phyloP scores from a whole-genome alignment of 352 stramenopile genomes.

The Achlya hypogyna region DNA sequence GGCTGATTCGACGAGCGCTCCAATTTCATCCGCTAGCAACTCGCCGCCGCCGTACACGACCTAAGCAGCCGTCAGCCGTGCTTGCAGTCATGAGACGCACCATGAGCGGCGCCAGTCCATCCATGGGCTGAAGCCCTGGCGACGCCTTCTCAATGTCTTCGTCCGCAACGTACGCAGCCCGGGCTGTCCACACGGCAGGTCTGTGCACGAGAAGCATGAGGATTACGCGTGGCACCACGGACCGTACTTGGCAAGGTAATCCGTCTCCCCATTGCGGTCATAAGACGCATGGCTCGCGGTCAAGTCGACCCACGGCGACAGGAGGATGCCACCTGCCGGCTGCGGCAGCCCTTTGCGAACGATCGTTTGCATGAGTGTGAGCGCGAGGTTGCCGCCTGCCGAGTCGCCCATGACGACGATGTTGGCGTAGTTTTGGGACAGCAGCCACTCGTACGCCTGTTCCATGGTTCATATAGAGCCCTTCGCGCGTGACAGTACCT shows the following conservation, averaged over 20 bases:
- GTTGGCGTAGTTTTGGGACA: conserved; percentile 6
- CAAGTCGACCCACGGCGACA: conserved; percentile 17
- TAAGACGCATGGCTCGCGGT: conserved; percentile 1
- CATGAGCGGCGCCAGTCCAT: conserved; percentile 8
- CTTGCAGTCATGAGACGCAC: background rate
- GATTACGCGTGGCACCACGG: background rate
- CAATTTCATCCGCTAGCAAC: background rate
- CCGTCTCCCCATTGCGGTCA: background rate
- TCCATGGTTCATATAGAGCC: background rate
- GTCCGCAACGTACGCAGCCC: conserved; percentile 1
- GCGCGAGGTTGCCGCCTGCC: conserved; percentile 8
- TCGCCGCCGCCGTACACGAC: background rate
- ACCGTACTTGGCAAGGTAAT: conserved; percentile 12
- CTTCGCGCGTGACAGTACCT: background rate
- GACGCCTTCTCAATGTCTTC: conserved; percentile 10
- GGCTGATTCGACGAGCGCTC: background rate
- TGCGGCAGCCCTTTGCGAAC: background rate
- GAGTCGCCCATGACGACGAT: conserved; percentile 17
- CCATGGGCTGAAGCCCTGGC: conserved; percentile 6
- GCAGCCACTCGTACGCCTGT: conserved; percentile 16
- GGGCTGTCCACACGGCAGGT: background rate
- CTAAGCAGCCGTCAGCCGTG: background rate
- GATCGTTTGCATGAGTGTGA: conserved; percentile 9
- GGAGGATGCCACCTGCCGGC: conserved; percentile 1
- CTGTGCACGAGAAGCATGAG: background rate